phyloP scores from a whole-genome alignment of 805 yeast species.

The Cyberlindnera misumaiensis region DNA sequence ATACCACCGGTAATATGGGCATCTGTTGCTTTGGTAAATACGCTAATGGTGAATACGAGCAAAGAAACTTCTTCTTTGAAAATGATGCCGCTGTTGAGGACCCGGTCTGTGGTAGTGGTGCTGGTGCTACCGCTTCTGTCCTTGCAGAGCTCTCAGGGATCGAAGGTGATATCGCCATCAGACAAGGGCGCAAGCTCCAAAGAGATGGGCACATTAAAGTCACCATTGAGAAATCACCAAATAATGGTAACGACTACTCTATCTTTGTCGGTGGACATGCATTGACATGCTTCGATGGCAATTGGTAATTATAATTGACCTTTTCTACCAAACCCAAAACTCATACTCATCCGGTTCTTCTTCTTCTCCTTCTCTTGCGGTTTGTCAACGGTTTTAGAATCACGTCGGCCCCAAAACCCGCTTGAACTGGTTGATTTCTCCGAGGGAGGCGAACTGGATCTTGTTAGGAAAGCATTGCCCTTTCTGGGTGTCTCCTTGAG shows the following conservation, averaged over 20 bases:
- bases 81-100: conserved; percentile 35
- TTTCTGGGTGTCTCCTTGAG: too few species aligned
- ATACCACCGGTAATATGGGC: conserved; percentile 24
- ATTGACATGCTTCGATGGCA: conserved; percentile 31
- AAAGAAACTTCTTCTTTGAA: conserved; percentile 35
- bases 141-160: conserved; percentile 21
- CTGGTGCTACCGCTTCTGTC: conserved; percentile 26
- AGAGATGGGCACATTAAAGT: conserved; percentile 34
- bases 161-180: conserved; percentile 19
- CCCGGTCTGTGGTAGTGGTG: conserved; percentile 53
- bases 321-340: conserved; percentile 11
- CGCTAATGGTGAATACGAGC: conserved; percentile 23
- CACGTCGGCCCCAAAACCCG: conserved; percentile 17
- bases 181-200: conserved; percentile 33
- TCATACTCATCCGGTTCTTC: conserved; percentile 22
- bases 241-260: conserved; percentile 6
- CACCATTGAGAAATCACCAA: conserved; percentile 11
- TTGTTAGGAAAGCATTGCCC: too few species aligned
- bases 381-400: conserved; percentile 4
- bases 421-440: background rate
- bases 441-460: background rate
- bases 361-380: conserved; percentile 6
- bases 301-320: conserved; percentile 2
- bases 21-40: conserved; percentile 33
- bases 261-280: conserved; percentile 36